Conservation (phyloP, 1,284 basidiomycete genomes). For the Ceratobasidium sp. region DNA sequence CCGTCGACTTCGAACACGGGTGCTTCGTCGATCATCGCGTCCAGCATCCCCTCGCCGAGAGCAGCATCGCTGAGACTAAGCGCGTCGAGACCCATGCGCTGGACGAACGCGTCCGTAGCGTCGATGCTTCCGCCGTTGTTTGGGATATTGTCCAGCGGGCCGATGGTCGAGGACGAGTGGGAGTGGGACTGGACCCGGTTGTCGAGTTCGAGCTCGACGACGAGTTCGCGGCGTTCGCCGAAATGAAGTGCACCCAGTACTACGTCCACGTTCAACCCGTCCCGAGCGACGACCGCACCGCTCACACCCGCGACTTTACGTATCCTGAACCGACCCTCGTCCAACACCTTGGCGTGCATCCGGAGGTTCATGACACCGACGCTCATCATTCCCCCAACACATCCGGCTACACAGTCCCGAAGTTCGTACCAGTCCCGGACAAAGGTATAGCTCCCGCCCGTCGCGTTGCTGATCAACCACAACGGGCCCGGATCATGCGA, state of each 20-base stretch:
- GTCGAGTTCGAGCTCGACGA: slow-evolving; percentile 93
- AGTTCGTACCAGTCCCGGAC: slow-evolving; percentile 97
- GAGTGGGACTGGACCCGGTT: slow-evolving; percentile 63
- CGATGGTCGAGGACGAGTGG: no score
- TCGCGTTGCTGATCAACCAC: slow-evolving; percentile 99
- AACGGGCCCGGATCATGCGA: slow-evolving; percentile 97
- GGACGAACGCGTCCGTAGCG: slow-evolving; percentile 84
- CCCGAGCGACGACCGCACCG: slow-evolving; percentile 83
- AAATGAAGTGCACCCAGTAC: slow-evolving; percentile 94
- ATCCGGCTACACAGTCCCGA: slow-evolving; percentile 89
- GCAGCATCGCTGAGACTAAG: slow-evolving; percentile 74
- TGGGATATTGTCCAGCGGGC: not conserved
- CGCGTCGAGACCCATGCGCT: slow-evolving; percentile 79
- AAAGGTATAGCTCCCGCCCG: slow-evolving; percentile 96
- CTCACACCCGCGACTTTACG: slow-evolving; percentile 91
- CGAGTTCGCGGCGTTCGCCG: slow-evolving; percentile 93
- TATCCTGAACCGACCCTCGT: slow-evolving; percentile 78
- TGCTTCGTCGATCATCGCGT: slow-evolving; percentile 92
- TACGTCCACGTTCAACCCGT: slow-evolving; percentile 94
- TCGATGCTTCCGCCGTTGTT: slow-evolving; percentile 59
- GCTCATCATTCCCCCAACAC: slow-evolving; percentile 94
- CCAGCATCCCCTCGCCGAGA: slow-evolving; percentile 87
- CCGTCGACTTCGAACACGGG: slow-evolving; percentile 94
- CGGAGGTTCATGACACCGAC: slow-evolving; percentile 92
- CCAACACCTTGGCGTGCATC: slow-evolving; percentile 90